phyloP scores from a whole-genome alignment of 2,329 filamentous ascomycete species.

The Macrophomina phaseolina region DNA sequence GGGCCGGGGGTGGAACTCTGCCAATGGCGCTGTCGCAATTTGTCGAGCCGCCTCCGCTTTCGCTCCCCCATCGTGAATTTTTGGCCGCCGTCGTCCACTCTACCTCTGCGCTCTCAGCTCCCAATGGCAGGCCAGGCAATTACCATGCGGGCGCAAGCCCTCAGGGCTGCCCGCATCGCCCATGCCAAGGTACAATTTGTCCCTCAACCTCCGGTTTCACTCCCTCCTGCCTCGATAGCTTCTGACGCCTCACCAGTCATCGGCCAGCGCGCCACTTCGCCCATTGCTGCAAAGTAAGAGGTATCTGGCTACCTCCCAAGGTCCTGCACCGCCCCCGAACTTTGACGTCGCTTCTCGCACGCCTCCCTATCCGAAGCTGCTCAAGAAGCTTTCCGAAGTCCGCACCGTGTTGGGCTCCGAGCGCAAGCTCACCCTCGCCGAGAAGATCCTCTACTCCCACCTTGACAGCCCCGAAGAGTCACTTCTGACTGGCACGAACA shows the following conservation, averaged over 20 bases:
- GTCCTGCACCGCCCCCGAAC: conserved; percentile 35
- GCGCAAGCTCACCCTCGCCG: conserved; percentile 79
- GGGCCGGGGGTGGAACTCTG: conserved; percentile 13
- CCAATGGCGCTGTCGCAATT: conserved; percentile 23
- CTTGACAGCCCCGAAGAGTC: conserved; percentile 89
- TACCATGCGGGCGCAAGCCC: conserved; percentile 43
- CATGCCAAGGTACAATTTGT: conserved; percentile 40
- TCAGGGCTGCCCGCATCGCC: conserved; percentile 39
- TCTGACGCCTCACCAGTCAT: conserved; percentile 36
- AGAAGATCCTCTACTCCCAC: conserved; percentile 98
- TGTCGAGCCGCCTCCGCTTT: conserved; percentile 24
- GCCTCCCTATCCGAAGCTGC: conserved; percentile 82
- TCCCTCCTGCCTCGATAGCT: neutral
- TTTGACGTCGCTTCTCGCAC: conserved; percentile 60
- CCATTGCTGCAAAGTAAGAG: conserved; percentile 33
- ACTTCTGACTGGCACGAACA: conserved; percentile 79
- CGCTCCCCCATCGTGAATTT: conserved; percentile 26
- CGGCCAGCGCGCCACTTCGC: conserved; percentile 28
- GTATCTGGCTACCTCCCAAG: conserved; percentile 42
- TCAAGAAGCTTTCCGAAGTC: conserved; percentile 77
- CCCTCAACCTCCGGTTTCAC: neutral
- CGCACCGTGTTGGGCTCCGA: conserved; percentile 70
- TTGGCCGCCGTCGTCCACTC: conserved; percentile 22
- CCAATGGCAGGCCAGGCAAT: conserved; percentile 28
- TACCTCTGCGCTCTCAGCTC: conserved; percentile 6